phyloP scores from a whole-genome alignment of 1,139 yeast species.

The Kluyveromyces sp. region DNA sequence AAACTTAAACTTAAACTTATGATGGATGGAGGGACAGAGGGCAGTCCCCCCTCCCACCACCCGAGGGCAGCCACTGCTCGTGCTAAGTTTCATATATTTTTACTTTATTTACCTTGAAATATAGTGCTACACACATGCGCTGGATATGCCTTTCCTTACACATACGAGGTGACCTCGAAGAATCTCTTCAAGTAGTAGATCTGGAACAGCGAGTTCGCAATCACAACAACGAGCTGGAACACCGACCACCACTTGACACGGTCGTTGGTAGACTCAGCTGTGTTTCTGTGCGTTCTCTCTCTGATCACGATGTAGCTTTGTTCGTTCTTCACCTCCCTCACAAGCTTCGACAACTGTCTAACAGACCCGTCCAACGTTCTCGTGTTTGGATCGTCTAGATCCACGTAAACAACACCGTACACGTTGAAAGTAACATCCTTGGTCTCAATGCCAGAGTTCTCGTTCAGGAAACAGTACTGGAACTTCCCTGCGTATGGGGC shows the following conservation, averaged over 20 bases:
- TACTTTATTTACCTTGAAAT: neutral
- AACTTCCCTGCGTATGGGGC: constrained; percentile 68
- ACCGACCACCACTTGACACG: constrained; percentile 98
- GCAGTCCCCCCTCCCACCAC: too few relatives aligned
- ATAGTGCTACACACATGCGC: neutral
- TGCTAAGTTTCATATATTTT: neutral
- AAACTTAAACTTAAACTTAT: too few relatives aligned
- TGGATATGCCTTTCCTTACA: constrained; percentile 35
- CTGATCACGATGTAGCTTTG: constrained; percentile 89
- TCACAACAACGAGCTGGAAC: constrained; percentile 81
- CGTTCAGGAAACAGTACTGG: constrained; percentile 88
- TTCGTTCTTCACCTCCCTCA: constrained; percentile 85
- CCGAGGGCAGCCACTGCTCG: too few relatives aligned
- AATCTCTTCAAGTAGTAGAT: constrained; percentile 89
- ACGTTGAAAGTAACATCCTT: constrained; percentile 94
- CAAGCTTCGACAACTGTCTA: constrained; percentile 63
- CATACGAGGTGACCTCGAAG: constrained; percentile 88
- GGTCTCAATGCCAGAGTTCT: constrained; percentile 60
- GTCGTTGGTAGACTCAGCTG: constrained; percentile 94
- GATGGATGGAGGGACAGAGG: too few relatives aligned
- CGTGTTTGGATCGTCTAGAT: constrained; percentile 71
- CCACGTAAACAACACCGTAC: constrained; percentile 86
- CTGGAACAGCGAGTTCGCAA: constrained; percentile 82
- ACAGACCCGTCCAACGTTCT: constrained; percentile 85
- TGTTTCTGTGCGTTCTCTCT: constrained; percentile 96